Base-by-base conservation (phyloP, 139 green algal species). In the Zygnema cylindricum region DNA sequence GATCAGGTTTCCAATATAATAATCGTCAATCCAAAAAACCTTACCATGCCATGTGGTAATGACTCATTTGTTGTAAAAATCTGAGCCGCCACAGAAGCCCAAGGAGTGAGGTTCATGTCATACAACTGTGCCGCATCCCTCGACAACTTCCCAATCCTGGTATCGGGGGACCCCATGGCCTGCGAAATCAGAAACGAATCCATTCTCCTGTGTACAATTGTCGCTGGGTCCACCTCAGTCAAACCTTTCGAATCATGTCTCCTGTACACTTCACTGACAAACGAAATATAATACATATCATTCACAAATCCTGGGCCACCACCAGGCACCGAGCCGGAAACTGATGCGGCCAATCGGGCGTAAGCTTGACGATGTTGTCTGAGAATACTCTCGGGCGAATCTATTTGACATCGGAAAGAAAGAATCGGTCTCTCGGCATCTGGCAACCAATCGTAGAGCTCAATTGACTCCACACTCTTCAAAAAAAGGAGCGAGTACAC, bases 401-500 rank as follows among this genome's bases (percentile, higher is more conserved):
- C 7, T 55, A 89, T 63, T 69, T 25, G 54, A 77, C 81, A 92
- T 11, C 77, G 84, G 82, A 93, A 94, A 25, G 54, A 69, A 21
- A 32, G 43, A 1, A 32, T 83, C 0, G 93, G 93, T n/a, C 57
- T 54, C 0, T 43, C 3, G 0, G 42, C 32, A 36, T 82, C 91
- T 2, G 83, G 30, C 1, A 33, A 35, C 93, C 93, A 93, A 33
- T 90, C 71, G 23, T 92, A 43, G 38, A 96, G 69, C 77, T 95
- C 90, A 16, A 95, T 69, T n/a, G 32, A 30, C 11, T 92, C 77
- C 77, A 96, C 91, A 77, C 69, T 93, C 88, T 96, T 96, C 1
- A 97, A 91, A 84, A 97, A 97, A 35, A 96, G 92, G 77, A 97
- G 92, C 0, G 92, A 93, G 23, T 87, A 85, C 0, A 93, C 91